phyloP scores from a whole-genome alignment of 768 basidiomycete genomes.

The Steccherinum ochraceum region DNA sequence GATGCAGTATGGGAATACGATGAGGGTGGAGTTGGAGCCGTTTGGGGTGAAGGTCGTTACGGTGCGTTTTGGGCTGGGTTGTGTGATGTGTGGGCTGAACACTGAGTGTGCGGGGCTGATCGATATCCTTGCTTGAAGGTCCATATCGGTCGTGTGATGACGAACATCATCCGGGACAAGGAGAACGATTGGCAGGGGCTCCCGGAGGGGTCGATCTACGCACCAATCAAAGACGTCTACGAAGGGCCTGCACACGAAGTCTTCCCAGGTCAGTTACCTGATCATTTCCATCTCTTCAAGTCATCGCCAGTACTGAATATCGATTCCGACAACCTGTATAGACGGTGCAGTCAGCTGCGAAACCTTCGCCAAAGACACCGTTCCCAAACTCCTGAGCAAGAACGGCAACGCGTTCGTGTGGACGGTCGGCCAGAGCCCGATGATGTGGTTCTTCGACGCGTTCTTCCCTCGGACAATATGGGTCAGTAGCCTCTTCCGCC shows the following conservation, averaged over 20 bases:
- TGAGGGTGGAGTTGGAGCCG: conserved; percentile 28
- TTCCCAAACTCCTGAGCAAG: not conserved
- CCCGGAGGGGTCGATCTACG: not conserved
- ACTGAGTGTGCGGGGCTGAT: too few species aligned
- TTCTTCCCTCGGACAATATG: not conserved
- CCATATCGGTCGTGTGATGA: not conserved
- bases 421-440: not conserved
- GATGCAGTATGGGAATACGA: conserved; percentile 23
- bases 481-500: too few species aligned
- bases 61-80: not conserved
- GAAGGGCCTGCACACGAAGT: not conserved
- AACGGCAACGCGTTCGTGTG: not conserved
- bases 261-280: not conserved
- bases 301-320: not conserved
- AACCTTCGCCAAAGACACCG: not conserved
- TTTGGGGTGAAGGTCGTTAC: conserved; percentile 10
- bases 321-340: too few species aligned
- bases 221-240: not conserved
- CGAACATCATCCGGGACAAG: not conserved
- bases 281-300: not conserved
- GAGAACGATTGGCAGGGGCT: not conserved
- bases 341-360: not conserved
- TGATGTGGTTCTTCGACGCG: not conserved
- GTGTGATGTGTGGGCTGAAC: too few species aligned
- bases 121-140: too few species aligned